Conservation (phyloP, 2,329 filamentous ascomycete genomes). For the Plenodomus tracheiphilus region DNA sequence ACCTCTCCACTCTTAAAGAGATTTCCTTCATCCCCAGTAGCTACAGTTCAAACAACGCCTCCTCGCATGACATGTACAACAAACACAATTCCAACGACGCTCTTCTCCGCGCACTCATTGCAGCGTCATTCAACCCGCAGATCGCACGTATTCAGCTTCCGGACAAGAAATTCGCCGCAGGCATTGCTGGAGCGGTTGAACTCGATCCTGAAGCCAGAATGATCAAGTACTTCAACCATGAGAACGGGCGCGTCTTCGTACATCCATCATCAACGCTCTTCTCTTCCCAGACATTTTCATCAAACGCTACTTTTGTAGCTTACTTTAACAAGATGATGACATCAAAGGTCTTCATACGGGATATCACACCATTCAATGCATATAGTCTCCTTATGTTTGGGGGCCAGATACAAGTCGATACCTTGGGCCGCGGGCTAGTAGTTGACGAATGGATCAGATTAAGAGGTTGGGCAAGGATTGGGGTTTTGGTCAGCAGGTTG, state of each 20-base stretch:
- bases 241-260: constrained; percentile 74
- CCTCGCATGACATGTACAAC: constrained; percentile 46
- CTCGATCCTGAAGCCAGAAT: constrained; percentile 88
- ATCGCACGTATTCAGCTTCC: constrained; percentile 91
- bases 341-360: constrained; percentile 86
- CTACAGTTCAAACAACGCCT: constrained; percentile 36
- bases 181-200: constrained; percentile 85
- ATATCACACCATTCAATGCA: constrained; percentile 90
- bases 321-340: constrained; percentile 94
- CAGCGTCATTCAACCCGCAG: constrained; percentile 68
- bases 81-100: constrained; percentile 53
- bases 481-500: constrained; percentile 81
- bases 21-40: constrained; percentile 70
- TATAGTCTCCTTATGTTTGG: constrained; percentile 88
- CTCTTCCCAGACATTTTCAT: constrained; percentile 73
- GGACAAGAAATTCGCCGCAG: constrained; percentile 90
- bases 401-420: constrained; percentile 83
- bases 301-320: constrained; percentile 76
- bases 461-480: constrained; percentile 91
- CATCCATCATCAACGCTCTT: constrained; percentile 90
- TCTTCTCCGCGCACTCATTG: constrained; percentile 53
- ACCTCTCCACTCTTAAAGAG: constrained; percentile 81
- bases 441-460: constrained; percentile 90
- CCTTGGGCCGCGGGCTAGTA: constrained; percentile 79
- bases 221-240: constrained; percentile 81